A percentile compares a stretch with the other conserved stretches of the same genome.
Evolutionary conservation across 768 basidiomycete genomes (phyloP).

Genomic region (Mycena sanguinolenta): DNA sequence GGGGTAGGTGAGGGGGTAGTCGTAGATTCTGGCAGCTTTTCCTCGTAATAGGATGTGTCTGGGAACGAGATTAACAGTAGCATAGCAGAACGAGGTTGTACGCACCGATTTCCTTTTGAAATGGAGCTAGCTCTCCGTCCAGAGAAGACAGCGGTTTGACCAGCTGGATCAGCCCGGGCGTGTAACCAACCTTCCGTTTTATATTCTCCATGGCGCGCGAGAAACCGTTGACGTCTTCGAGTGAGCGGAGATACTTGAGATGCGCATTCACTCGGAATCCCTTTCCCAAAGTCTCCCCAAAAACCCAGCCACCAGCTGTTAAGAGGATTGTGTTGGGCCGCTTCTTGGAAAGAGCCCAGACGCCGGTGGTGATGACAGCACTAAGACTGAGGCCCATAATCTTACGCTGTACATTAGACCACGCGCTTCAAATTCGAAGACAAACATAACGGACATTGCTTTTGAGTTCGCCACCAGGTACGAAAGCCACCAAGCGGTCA

Average conservation of each 20-base stretch:
- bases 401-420: constrained; percentile 2
- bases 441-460: constrained; percentile 12
- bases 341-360: constrained; percentile 9
- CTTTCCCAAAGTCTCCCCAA: background rate
- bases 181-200: constrained; percentile 29
- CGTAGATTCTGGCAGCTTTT: background rate
- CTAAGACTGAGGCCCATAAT: background rate
- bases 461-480: constrained; percentile 6
- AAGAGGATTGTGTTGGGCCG: background rate
- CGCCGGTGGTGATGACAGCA: background rate
- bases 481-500: constrained; percentile 4
- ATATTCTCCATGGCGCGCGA: constrained; percentile 34
- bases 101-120: constrained; percentile 27
- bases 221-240: constrained; percentile 33
- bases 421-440: background rate
- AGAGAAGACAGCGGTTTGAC: constrained; percentile 2
- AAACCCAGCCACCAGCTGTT: constrained; percentile 1
- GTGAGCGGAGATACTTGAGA: background rate
- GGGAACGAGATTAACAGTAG: background rate
- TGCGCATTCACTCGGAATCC: constrained; percentile 13
- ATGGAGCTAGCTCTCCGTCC: constrained; percentile 8
- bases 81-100: background rate
- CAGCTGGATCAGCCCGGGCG: constrained; percentile 11
- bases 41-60: constrained; percentile 27
- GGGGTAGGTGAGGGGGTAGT: background rate